These are phyloP conservation scores for Tylopilus orsonianus DNA, from an alignment of 1,284 basidiomycete species.

Conservation along the genomic window DNA sequence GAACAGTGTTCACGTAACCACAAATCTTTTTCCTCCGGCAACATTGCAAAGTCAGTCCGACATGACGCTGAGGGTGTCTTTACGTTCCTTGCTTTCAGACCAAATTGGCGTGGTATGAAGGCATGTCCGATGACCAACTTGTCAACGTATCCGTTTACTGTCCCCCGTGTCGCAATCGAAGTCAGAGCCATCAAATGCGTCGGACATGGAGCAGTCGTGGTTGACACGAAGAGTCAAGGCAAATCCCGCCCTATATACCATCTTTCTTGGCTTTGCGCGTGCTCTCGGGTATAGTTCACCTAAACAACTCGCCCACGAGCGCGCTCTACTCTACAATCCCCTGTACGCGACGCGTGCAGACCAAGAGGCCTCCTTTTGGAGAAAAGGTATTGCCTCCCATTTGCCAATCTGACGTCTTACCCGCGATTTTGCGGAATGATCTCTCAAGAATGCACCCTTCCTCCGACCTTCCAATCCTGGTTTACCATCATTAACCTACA, in stretches of 20 bases:
- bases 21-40: no score
- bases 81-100: slow-evolving; percentile 16
- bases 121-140: slow-evolving; percentile 7
- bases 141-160: slow-evolving; percentile 16
- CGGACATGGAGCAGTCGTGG: slow-evolving; percentile 43
- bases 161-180: slow-evolving; percentile 10
- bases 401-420: not conserved
- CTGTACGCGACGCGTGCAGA: no score
- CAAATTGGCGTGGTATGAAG: slow-evolving; percentile 5
- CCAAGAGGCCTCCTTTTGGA: slow-evolving; percentile 60
- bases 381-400: slow-evolving; percentile 45
- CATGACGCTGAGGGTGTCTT: no score
- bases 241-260: slow-evolving; percentile 48
- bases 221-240: slow-evolving; percentile 55
- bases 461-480: no score
- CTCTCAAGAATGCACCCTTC: no score
- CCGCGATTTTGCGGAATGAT: not conserved
- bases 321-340: slow-evolving; percentile 60
- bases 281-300: slow-evolving; percentile 61
- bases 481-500: no score
- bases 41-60: no score
- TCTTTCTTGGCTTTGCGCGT: slow-evolving; percentile 52
- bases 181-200: slow-evolving; percentile 3
- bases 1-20: no score
- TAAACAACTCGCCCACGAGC: slow-evolving; percentile 59